Conservation (phyloP, 805 yeast genomes). For the Schwanniomyces vanrijiae region DNA sequence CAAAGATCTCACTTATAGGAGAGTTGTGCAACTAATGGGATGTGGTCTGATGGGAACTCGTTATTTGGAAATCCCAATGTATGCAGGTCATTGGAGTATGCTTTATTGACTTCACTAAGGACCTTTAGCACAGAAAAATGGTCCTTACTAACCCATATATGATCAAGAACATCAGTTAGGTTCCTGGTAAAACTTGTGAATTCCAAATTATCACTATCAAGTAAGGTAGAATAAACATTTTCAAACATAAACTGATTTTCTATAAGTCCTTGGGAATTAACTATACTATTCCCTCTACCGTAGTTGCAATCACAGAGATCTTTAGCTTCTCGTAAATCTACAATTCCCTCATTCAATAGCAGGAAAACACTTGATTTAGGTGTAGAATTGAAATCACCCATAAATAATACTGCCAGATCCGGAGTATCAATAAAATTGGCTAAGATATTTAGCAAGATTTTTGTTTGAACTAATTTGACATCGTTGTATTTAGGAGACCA, state of each 20-base stretch:
- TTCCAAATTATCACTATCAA: slow-evolving; percentile 77
- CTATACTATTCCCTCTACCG: slow-evolving; percentile 87
- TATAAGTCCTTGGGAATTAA: slow-evolving; percentile 82
- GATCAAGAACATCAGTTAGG: slow-evolving; percentile 91
- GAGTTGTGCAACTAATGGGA: slow-evolving; percentile 80
- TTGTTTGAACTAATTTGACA: slow-evolving; percentile 94
- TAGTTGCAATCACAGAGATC: slow-evolving; percentile 19
- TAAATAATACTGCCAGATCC: slow-evolving; percentile 73
- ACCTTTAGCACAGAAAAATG: slow-evolving; percentile 81
- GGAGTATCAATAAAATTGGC: slow-evolving; percentile 59
- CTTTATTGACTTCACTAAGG: slow-evolving; percentile 79
- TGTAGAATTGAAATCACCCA: slow-evolving; percentile 95
- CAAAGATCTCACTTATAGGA: slow-evolving; percentile 55
- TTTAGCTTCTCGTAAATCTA: slow-evolving; percentile 76
- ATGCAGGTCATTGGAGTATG: slow-evolving; percentile 56
- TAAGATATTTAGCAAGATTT: slow-evolving; percentile 84
- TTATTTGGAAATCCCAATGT: slow-evolving; percentile 93
- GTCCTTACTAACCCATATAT: slow-evolving; percentile 88
- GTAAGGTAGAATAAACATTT: slow-evolving; percentile 66
- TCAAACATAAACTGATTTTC: slow-evolving; percentile 72
- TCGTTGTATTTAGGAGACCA: slow-evolving; percentile 98
- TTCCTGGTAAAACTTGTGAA: slow-evolving; percentile 94
- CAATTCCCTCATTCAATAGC: slow-evolving; percentile 77
- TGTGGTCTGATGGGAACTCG: slow-evolving; percentile 91
- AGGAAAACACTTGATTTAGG: slow-evolving; percentile 89